Base-by-base conservation (phyloP, 1,139 yeast species). In the Suhomyces guaymorum region DNA sequence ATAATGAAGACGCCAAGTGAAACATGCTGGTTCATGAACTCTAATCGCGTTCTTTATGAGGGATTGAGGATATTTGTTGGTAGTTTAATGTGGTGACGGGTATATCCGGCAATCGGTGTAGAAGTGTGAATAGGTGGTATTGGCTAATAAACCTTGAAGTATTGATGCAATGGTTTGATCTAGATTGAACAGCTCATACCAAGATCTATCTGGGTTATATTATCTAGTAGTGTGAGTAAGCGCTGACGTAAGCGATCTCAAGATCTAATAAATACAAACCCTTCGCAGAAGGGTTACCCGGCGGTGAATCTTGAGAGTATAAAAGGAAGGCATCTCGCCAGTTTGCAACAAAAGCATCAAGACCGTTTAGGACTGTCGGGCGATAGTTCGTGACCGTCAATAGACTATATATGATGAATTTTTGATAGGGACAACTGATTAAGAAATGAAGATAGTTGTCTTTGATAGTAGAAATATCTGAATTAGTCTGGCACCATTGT, bases 1-100 rank as follows among this genome's bases (percentile, higher is more conserved):
- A 70, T 32, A 70, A 51, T 17, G 75, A 69, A 26, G 73, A 66
- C 14, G 71, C 76, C 31, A 70, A 54, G 44, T 70, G 76, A 46
- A 70, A 70, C 76, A 70, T 70, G 10, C 14, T 11, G 16, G 20
- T 24, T 15, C 28, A 18, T 18, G n/a, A n/a, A n/a, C n/a, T n/a
- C n/a, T n/a, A n/a, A n/a, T n/a, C n/a, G n/a, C n/a, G n/a, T n/a
- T n/a, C n/a, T n/a, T n/a, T n/a, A n/a, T n/a, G n/a, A n/a, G n/a
- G n/a, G n/a, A n/a, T n/a, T n/a, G n/a, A n/a, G n/a, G n/a, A n/a
- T n/a, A n/a, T n/a, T n/a, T n/a, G n/a, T n/a, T n/a, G n/a, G n/a
- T n/a, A n/a, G n/a, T n/a, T n/a, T n/a, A n/a, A n/a, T n/a, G n/a
- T n/a, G n/a, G n/a, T n/a, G n/a, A n/a, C n/a, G n/a, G n/a, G n/a